Percentiles rank a stretch among this genome's conserved stretches.
phyloP scores from a whole-genome alignment of 352 stramenopile genomes.

The Phytopythium kandeliae region DNA sequence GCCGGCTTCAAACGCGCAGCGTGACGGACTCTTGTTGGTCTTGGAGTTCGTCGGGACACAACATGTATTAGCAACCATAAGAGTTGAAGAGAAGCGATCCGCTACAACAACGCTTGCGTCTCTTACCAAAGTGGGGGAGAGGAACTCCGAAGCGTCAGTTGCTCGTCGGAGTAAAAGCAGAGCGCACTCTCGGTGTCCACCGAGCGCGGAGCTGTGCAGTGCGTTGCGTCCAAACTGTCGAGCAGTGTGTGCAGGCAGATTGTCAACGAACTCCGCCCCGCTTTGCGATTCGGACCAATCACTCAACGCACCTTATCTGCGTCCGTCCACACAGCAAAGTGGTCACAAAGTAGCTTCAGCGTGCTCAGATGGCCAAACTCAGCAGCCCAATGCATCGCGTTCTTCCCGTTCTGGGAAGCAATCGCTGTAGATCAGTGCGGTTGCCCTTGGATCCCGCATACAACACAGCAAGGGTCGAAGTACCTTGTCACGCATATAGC shows the following conservation, averaged over 20 bases:
- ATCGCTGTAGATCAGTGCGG: no score
- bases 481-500: constrained; percentile 84
- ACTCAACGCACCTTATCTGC: constrained; percentile 50
- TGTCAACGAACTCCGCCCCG: neutral
- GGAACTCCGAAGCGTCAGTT: constrained; percentile 56
- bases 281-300: neutral
- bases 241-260: neutral
- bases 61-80: no score
- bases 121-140: constrained; percentile 64
- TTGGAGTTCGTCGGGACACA: constrained; percentile 19
- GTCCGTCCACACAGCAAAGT: constrained; percentile 75
- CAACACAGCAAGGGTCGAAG: neutral
- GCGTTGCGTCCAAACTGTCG: constrained; percentile 80
- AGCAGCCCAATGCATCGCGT: constrained; percentile 83
- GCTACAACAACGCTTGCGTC: no score
- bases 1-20: constrained; percentile 82
- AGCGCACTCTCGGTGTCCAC: constrained; percentile 77
- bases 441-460: no score
- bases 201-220: constrained; percentile 71
- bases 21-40: constrained; percentile 85
- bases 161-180: constrained; percentile 79
- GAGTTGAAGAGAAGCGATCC: no score
- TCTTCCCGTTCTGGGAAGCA: constrained; percentile 69
- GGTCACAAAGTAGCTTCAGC: constrained; percentile 73
- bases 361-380: constrained; percentile 72